Evolutionary conservation across 1,139 yeast genomes (phyloP).

Genomic region (Casaregolazyma lundiana): DNA sequence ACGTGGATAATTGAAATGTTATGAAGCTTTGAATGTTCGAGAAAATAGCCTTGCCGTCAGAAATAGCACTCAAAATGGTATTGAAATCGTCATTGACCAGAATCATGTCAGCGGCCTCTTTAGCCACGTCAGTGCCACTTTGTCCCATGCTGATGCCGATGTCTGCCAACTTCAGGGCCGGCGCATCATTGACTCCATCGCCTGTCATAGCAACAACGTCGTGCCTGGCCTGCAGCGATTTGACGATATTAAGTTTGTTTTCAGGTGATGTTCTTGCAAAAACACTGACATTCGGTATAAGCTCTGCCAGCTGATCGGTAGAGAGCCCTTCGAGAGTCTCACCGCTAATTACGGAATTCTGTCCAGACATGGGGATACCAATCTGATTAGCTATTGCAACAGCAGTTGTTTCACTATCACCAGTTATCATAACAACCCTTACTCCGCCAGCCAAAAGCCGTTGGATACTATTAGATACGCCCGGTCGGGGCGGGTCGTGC

Average conservation of each 20-base stretch:
- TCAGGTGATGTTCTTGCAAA: slow-evolving; percentile 97
- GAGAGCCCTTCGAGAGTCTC: slow-evolving; percentile 68
- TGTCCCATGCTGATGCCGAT: slow-evolving; percentile 98
- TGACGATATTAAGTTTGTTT: slow-evolving; percentile 86
- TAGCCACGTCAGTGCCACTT: slow-evolving; percentile 96
- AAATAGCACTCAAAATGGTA: slow-evolving; percentile 85
- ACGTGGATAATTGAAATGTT: slow-evolving; percentile 90
- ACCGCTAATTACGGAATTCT: slow-evolving; percentile 71
- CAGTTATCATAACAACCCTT: slow-evolving; percentile 94
- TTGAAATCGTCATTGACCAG: slow-evolving; percentile 94
- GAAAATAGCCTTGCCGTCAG: slow-evolving; percentile 95
- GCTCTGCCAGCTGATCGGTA: slow-evolving; percentile 64
- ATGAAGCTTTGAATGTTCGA: slow-evolving; percentile 90
- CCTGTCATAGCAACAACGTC: slow-evolving; percentile 99
- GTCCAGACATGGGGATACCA: slow-evolving; percentile 71
- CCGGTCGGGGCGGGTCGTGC: slow-evolving; percentile 95
- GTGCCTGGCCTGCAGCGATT: slow-evolving; percentile 87
- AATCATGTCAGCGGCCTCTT: slow-evolving; percentile 98
- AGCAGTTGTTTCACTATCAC: slow-evolving; percentile 94
- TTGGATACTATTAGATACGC: slow-evolving; percentile 67
- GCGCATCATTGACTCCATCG: slow-evolving; percentile 98
- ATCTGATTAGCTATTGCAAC: slow-evolving; percentile 82
- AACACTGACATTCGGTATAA: slow-evolving; percentile 77
- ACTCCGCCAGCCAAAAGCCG: slow-evolving; percentile 85
- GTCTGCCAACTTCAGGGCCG: slow-evolving; percentile 95